Conservation (phyloP, 352 stramenopile species). For the Globisporangium echinulatum region DNA sequence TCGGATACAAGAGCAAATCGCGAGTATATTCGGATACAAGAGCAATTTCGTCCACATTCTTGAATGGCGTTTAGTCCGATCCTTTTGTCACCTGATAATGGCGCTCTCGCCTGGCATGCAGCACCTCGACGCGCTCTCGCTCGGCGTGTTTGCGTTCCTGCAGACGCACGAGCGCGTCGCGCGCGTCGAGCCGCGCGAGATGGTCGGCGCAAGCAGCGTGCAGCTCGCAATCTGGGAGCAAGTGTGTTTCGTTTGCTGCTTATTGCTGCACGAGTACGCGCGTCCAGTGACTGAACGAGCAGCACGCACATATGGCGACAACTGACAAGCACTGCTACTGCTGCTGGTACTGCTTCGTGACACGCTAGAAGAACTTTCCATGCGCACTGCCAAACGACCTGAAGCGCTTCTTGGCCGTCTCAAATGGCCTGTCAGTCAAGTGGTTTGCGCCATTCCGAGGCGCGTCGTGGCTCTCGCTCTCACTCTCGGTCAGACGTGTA, state of each 20-base stretch:
- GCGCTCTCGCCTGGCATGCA: constrained; percentile 10
- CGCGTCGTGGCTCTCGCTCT: constrained; percentile 2
- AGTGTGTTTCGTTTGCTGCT: constrained; percentile 13
- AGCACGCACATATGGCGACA: too few species aligned
- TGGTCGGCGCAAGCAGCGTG: constrained; percentile 35
- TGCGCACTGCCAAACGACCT: constrained; percentile 53
- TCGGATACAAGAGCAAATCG: too few species aligned
- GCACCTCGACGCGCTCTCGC: constrained; percentile 47
- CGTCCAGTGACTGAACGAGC: not conserved
- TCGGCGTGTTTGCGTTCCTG: constrained; percentile 68
- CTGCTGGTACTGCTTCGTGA: not conserved
- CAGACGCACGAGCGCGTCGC: constrained; percentile 48
- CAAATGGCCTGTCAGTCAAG: constrained; percentile 66
- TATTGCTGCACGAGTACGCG: not conserved
- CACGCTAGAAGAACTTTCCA: constrained; percentile 46
- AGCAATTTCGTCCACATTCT: too few species aligned
- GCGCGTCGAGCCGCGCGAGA: constrained; percentile 44
- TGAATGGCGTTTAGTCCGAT: not conserved
- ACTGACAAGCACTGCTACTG: not conserved
- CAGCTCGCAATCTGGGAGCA: constrained; percentile 66
- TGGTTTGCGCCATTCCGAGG: constrained; percentile 58
- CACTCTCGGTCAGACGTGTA: not conserved
- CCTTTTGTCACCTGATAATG: not conserved
- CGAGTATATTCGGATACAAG: too few species aligned
- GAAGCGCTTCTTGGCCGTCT: constrained; percentile 57